Evolutionary conservation across 192 early-diverging fungal genomes (phyloP).

Genomic region (Backusella mclennaniae): DNA sequence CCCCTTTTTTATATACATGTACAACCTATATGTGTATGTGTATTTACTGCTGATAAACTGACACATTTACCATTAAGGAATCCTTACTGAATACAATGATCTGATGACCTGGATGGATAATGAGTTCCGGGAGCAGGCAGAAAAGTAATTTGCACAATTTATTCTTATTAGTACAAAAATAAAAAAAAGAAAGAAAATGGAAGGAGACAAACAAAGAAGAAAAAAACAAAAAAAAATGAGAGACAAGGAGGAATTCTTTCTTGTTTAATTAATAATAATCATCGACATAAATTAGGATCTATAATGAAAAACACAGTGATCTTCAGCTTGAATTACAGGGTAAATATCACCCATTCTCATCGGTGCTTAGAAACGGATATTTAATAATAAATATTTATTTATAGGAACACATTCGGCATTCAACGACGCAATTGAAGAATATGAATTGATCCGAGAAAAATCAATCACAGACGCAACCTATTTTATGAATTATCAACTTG

Average conservation of each 20-base stretch:
- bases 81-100: conserved; percentile 13
- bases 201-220: background rate
- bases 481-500: conserved; percentile 25
- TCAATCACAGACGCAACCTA: conserved; percentile 21
- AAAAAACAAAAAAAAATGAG: background rate
- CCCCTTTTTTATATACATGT: background rate
- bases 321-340: conserved; percentile 32
- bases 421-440: conserved; percentile 20
- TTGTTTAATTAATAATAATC: background rate
- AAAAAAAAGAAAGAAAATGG: background rate
- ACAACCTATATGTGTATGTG: background rate
- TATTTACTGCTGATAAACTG: background rate
- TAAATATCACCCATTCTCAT: background rate
- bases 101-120: conserved; percentile 22
- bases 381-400: background rate
- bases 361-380: conserved; percentile 1
- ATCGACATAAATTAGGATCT: conserved; percentile 15
- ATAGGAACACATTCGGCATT: conserved; percentile 31
- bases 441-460: conserved; percentile 19
- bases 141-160: conserved; percentile 16
- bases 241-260: background rate
- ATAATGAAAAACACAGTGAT: conserved; percentile 22
- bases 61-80: background rate
- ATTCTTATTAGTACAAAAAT: background rate
- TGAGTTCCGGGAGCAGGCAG: conserved; percentile 28